These are phyloP conservation scores for Aspergillus puulaauensis DNA, from an alignment of 2,329 filamentous ascomycete genomes.

Conservation along the genomic window DNA sequence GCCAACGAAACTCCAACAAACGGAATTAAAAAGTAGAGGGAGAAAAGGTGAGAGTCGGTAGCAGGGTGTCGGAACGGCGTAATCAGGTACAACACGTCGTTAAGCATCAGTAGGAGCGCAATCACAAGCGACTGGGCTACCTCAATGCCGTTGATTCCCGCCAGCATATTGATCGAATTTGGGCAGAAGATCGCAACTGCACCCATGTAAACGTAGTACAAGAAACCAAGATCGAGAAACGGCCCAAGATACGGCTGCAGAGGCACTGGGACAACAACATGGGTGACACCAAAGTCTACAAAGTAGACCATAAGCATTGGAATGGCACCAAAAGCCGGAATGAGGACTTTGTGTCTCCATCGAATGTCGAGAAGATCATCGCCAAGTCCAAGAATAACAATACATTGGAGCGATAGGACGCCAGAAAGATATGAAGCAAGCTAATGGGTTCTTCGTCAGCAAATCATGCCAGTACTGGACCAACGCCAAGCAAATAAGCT, in stretches of 20 bases:
- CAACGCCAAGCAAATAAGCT: not conserved
- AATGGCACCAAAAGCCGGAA: slow-evolving; percentile 88
- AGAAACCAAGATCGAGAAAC: slow-evolving; percentile 74
- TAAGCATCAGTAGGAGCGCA: slow-evolving; percentile 76
- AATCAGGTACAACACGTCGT: slow-evolving; percentile 84
- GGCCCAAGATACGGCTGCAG: slow-evolving; percentile 82
- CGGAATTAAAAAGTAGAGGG: slow-evolving; percentile 87
- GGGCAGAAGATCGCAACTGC: slow-evolving; percentile 95
- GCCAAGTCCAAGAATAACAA: slow-evolving; percentile 86
- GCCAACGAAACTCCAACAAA: slow-evolving; percentile 91
- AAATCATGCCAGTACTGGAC: not conserved
- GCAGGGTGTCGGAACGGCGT: slow-evolving; percentile 86
- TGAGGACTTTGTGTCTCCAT: slow-evolving; percentile 98
- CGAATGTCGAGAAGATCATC: slow-evolving; percentile 98
- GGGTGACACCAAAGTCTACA: slow-evolving; percentile 96
- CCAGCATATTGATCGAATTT: slow-evolving; percentile 99
- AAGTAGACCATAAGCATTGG: slow-evolving; percentile 96
- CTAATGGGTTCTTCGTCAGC: slow-evolving; percentile 45
- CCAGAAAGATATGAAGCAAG: slow-evolving; percentile 93
- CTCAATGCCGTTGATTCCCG: slow-evolving; percentile 98
- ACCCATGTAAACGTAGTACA: slow-evolving; percentile 98
- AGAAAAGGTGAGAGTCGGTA: slow-evolving; percentile 93
- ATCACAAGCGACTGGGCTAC: slow-evolving; percentile 92
- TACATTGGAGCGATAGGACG: slow-evolving; percentile 86
- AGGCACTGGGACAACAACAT: slow-evolving; percentile 85